phyloP scores from a whole-genome alignment of 2,329 filamentous ascomycete genomes.

The Fusarium acutatum region DNA sequence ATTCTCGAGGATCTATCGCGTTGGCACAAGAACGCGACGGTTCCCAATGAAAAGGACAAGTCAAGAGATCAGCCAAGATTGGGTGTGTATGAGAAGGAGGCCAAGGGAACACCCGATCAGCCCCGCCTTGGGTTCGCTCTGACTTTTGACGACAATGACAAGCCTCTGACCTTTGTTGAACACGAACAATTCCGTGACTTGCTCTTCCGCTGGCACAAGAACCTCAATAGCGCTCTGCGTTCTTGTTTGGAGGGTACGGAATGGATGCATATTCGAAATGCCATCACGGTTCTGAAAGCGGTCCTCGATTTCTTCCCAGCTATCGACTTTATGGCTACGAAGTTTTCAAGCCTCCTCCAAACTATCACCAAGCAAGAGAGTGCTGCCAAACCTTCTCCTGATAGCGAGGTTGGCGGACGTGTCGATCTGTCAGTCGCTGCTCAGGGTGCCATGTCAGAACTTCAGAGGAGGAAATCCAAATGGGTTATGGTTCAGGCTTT shows the following conservation, averaged over 20 bases:
- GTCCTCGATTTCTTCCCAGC: conserved; percentile 86
- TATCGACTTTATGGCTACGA: conserved; percentile 85
- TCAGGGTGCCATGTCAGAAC: conserved; percentile 73
- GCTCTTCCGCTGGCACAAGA: conserved; percentile 89
- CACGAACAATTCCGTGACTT: conserved; percentile 88
- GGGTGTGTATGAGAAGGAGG: conserved; percentile 86
- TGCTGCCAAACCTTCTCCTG: conserved; percentile 56
- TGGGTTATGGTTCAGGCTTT: conserved; percentile 83
- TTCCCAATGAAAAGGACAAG: conserved; percentile 53
- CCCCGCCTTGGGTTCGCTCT: conserved; percentile 81
- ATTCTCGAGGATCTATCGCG: conserved; percentile 79
- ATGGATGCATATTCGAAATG: conserved; percentile 98
- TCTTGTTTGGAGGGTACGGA: conserved; percentile 82
- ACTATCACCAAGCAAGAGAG: conserved; percentile 71
- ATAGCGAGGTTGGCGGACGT: conserved; percentile 66
- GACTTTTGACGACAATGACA: conserved; percentile 71
- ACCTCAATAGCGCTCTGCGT: conserved; percentile 81
- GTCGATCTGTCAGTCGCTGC: conserved; percentile 80
- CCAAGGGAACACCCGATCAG: conserved; percentile 58
- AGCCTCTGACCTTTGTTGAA: conserved; percentile 76
- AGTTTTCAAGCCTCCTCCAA: conserved; percentile 70
- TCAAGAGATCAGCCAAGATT: conserved; percentile 62
- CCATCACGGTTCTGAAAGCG: conserved; percentile 86
- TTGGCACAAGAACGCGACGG: conserved; percentile 81
- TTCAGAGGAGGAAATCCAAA: conserved; percentile 71